These are phyloP conservation scores for Pistacia vera DNA, from an alignment of 345 rosid genomes.

Conservation along the genomic window DNA sequence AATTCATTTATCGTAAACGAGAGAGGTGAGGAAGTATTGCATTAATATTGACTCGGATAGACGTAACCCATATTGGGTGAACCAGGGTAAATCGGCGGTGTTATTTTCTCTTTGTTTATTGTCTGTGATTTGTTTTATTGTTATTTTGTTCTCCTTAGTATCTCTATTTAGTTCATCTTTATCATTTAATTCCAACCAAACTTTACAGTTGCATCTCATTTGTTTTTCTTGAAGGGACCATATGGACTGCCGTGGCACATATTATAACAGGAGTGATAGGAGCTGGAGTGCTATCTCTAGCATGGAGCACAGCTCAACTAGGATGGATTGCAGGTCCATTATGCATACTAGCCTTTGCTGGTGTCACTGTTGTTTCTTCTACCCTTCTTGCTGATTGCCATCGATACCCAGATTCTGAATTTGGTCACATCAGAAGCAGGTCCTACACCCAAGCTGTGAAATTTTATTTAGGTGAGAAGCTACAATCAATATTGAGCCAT, in stretches of 20 bases:
- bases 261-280: constrained; percentile 81
- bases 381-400: constrained; percentile 57
- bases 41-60: too few species aligned
- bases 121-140: too few species aligned
- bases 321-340: constrained; percentile 81
- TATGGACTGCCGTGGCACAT: constrained; percentile 67
- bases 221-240: constrained; percentile 40
- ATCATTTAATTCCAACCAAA: not conserved
- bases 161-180: too few species aligned
- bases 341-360: constrained; percentile 47
- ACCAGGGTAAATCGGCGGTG: too few species aligned
- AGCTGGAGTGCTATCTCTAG: constrained; percentile 78
- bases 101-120: too few species aligned
- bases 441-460: constrained; percentile 57
- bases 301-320: constrained; percentile 70
- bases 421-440: constrained; percentile 44
- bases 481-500: not conserved
- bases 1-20: too few species aligned
- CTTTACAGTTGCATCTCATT: not conserved
- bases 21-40: too few species aligned
- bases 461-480: constrained; percentile 46
- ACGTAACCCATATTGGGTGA: too few species aligned
- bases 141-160: too few species aligned
- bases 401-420: constrained; percentile 51
- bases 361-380: constrained; percentile 46